Evolutionary conservation across 192 early-diverging fungal species (phyloP).

Genomic region (Diversispora epigaea): DNA sequence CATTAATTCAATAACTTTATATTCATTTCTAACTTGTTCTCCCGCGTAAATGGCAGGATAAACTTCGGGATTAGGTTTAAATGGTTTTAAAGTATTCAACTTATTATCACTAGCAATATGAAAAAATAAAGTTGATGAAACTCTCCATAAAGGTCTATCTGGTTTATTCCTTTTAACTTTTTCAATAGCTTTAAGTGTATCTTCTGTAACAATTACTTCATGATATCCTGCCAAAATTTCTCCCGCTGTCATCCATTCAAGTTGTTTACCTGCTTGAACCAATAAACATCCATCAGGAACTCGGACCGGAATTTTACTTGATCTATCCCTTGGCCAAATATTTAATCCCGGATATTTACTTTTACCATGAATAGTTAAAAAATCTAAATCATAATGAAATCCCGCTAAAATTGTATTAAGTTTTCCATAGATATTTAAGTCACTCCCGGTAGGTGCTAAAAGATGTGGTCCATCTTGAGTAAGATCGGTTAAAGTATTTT

Average conservation of each 20-base stretch:
- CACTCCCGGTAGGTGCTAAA: constrained; percentile 67
- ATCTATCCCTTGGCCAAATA: constrained; percentile 64
- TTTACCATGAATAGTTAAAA: constrained; percentile 72
- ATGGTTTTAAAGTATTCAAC: constrained; percentile 55
- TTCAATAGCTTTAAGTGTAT: constrained; percentile 41
- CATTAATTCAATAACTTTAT: constrained; percentile 61
- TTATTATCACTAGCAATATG: constrained; percentile 68
- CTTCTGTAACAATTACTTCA: constrained; percentile 65
- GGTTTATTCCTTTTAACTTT: background rate
- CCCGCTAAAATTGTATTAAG: constrained; percentile 62
- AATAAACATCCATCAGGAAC: constrained; percentile 62
- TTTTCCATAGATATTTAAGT: constrained; percentile 61
- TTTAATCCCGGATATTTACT: constrained; percentile 72
- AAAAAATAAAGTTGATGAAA: constrained; percentile 72
- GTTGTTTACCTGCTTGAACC: constrained; percentile 59
- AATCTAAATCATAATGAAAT: constrained; percentile 61
- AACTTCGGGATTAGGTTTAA: constrained; percentile 40
- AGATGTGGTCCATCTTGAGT: constrained; percentile 65
- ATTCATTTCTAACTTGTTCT: constrained; percentile 62
- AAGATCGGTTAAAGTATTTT: constrained; percentile 55
- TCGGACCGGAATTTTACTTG: constrained; percentile 57
- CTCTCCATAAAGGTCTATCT: constrained; percentile 64
- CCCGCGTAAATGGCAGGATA: constrained; percentile 64
- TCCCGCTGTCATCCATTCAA: constrained; percentile 72
- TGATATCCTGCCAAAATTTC: constrained; percentile 66